Conservation (phyloP, 2,329 filamentous ascomycete genomes). For the Acrodontium crateriforme region DNA sequence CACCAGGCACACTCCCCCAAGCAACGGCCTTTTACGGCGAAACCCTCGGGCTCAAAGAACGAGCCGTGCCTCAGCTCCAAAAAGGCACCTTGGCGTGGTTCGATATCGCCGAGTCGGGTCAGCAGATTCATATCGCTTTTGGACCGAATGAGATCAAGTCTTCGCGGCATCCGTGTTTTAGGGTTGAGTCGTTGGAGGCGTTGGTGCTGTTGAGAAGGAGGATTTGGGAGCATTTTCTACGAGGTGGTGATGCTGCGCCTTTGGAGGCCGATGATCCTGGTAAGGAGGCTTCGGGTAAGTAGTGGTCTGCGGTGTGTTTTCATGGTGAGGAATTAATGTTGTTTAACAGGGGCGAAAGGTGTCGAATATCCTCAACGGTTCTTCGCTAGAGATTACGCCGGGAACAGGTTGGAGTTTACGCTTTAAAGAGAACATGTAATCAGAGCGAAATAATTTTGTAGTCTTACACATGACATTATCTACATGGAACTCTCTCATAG, state of each 20-base stretch:
- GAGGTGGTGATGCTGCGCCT: slow-evolving; percentile 38
- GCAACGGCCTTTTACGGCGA: slow-evolving; percentile 42
- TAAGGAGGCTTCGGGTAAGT: slow-evolving; percentile 25
- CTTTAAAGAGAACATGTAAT: slow-evolving; percentile 18
- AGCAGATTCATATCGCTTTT: slow-evolving; percentile 40
- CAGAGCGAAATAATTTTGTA: too few species aligned
- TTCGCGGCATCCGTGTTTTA: slow-evolving; percentile 46
- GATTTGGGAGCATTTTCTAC: slow-evolving; percentile 39
- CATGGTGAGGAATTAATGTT: slow-evolving; percentile 21
- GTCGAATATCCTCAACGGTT: slow-evolving; percentile 48
- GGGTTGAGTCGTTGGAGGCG: slow-evolving; percentile 33
- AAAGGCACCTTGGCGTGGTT: slow-evolving; percentile 43
- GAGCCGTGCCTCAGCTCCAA: slow-evolving; percentile 40
- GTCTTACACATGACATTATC: too few species aligned
- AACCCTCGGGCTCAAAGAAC: slow-evolving; percentile 41
- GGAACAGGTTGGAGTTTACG: slow-evolving; percentile 28
- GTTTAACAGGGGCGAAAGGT: slow-evolving; percentile 33
- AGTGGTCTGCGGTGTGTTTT: slow-evolving; percentile 7
- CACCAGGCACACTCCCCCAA: slow-evolving; percentile 35
- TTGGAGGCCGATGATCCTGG: slow-evolving; percentile 43
- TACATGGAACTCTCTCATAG: too few species aligned
- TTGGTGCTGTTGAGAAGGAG: slow-evolving; percentile 33
- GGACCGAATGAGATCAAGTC: slow-evolving; percentile 31
- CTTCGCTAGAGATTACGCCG: slow-evolving; percentile 39
- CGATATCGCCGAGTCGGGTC: slow-evolving; percentile 40